phyloP scores from a whole-genome alignment of 1,284 basidiomycete species.

The Malassezia obtusa region DNA sequence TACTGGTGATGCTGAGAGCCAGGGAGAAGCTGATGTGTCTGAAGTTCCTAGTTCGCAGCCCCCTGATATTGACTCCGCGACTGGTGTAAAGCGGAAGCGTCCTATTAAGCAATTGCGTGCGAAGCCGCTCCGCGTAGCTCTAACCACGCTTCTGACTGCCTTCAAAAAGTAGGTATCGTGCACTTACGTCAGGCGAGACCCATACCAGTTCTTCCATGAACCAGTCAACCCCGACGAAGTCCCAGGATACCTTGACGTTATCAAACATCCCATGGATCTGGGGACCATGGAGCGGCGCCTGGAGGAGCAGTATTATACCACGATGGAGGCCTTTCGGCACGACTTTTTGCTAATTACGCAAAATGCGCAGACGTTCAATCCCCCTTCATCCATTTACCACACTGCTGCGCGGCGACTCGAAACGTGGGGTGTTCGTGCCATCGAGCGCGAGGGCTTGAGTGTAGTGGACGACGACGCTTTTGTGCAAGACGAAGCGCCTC shows the following conservation, averaged over 20 bases:
- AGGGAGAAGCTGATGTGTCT: too few relatives aligned
- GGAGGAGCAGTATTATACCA: constrained; percentile 21
- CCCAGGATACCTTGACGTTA: constrained; percentile 60
- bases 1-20: background rate
- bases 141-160: constrained; percentile 3
- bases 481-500: background rate
- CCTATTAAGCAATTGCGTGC: constrained; percentile 15
- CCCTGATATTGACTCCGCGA: background rate
- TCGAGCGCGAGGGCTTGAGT: constrained; percentile 32
- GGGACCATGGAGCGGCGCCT: constrained; percentile 59
- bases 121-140: constrained; percentile 8
- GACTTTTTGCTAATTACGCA: constrained; percentile 38
- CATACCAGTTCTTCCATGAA: constrained; percentile 69
- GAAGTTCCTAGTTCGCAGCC: too few relatives aligned
- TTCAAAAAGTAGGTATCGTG: constrained; percentile 5
- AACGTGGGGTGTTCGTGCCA: constrained; percentile 33
- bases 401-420: constrained; percentile 36
- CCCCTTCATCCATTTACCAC: constrained; percentile 36
- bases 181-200: constrained; percentile 60
- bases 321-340: constrained; percentile 29
- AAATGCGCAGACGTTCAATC: constrained; percentile 44
- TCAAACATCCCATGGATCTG: constrained; percentile 70
- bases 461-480: constrained; percentile 27
- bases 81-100: constrained; percentile 1
- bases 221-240: constrained; percentile 62